Evolutionary conservation across 2,329 filamentous ascomycete genomes (phyloP).

Genomic region (Ophiostoma australiae): DNA sequence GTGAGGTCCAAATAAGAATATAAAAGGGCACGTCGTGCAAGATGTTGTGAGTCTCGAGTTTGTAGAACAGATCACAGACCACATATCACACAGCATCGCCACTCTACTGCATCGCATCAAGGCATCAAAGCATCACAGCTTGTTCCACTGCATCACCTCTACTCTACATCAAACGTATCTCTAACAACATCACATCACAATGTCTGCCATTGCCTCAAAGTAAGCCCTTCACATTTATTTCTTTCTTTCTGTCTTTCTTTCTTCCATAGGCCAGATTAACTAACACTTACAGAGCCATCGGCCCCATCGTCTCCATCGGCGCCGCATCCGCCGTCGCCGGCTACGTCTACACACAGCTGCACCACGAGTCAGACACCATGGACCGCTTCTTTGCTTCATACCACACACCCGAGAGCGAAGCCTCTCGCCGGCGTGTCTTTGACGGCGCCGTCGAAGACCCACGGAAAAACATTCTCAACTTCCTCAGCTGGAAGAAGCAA

Average conservation of each 20-base stretch:
- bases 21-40: constrained; percentile 5
- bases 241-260: neutral
- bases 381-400: constrained; percentile 38
- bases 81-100: constrained; percentile 1
- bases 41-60: neutral
- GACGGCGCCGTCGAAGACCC: constrained; percentile 34
- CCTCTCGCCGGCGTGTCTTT: constrained; percentile 34
- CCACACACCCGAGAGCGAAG: constrained; percentile 38
- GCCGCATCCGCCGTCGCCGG: constrained; percentile 31
- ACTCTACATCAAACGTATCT: neutral
- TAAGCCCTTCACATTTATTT: neutral
- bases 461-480: constrained; percentile 36
- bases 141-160: constrained; percentile 1
- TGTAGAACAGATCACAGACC: constrained; percentile 10
- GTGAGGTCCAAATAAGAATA: constrained; percentile 6
- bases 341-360: constrained; percentile 36
- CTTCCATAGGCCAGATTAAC: neutral
- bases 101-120: constrained; percentile 1
- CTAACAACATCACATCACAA: neutral
- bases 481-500: constrained; percentile 32
- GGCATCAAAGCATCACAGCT: neutral
- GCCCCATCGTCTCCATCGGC: constrained; percentile 25
- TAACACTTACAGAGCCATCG: constrained; percentile 24
- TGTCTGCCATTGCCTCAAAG: constrained; percentile 22
- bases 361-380: constrained; percentile 35